Percentiles rank a stretch among this genome's conserved stretches.
phyloP scores from a whole-genome alignment of 192 early-diverging fungal genomes.

The Coemansia sp. region DNA sequence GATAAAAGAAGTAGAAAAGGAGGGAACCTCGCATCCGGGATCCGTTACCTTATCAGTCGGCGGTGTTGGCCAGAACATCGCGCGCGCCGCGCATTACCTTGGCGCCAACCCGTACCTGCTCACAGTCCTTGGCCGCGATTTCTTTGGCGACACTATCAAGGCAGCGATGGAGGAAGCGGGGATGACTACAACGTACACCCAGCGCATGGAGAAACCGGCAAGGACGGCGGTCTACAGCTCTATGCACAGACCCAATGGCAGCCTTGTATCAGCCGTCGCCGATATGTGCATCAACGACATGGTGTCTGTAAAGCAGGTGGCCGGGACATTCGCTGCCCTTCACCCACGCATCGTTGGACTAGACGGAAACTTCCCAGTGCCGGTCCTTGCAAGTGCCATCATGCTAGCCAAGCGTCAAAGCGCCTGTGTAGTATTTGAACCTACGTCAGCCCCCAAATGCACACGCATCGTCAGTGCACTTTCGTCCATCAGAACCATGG shows the following conservation, averaged over 20 bases:
- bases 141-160: constrained; percentile 58
- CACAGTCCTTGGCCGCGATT: constrained; percentile 72
- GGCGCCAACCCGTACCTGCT: constrained; percentile 66
- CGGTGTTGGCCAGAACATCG: constrained; percentile 93
- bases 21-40: constrained; percentile 72
- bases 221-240: constrained; percentile 83
- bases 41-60: constrained; percentile 65
- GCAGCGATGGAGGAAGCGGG: constrained; percentile 56
- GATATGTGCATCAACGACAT: constrained; percentile 86
- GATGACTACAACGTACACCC: constrained; percentile 56
- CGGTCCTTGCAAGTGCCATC: constrained; percentile 52
- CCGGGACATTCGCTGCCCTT: constrained; percentile 9
- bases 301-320: constrained; percentile 33
- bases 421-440: constrained; percentile 75
- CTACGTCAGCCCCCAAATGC: constrained; percentile 87
- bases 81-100: constrained; percentile 70
- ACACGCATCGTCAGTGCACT: constrained; percentile 57
- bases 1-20: not conserved
- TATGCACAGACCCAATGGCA: constrained; percentile 68
- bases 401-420: constrained; percentile 20
- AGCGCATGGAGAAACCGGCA: constrained; percentile 17
- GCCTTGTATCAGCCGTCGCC: constrained; percentile 78
- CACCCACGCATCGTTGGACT: constrained; percentile 58
- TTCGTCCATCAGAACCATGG: constrained; percentile 26
- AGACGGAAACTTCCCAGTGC: constrained; percentile 70